phyloP scores from a whole-genome alignment of 805 yeast species.

The Teunomyces kruisii region DNA sequence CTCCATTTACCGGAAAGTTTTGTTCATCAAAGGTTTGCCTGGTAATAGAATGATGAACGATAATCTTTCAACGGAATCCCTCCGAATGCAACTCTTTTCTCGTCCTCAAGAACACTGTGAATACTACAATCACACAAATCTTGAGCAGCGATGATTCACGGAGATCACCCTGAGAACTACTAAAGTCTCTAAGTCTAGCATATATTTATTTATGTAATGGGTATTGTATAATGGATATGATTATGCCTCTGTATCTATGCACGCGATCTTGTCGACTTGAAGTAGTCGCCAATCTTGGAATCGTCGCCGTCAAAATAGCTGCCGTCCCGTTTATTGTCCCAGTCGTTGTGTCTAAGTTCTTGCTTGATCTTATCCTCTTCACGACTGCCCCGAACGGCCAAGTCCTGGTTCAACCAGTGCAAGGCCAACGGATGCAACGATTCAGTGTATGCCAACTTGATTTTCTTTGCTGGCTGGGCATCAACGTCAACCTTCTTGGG shows the following conservation, averaged over 20 bases:
- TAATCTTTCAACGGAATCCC: too few species aligned
- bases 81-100: too few species aligned
- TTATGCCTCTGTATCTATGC: too few species aligned
- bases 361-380: conserved; percentile 42
- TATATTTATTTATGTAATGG: not conserved
- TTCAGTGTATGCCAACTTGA: conserved; percentile 43
- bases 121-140: too few species aligned
- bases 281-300: conserved; percentile 47
- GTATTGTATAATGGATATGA: too few species aligned
- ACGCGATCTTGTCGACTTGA: conserved; percentile 46
- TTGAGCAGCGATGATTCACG: too few species aligned
- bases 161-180: too few species aligned
- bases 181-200: too few species aligned
- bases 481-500: conserved; percentile 21
- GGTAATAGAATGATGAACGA: too few species aligned
- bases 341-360: conserved; percentile 50
- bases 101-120: too few species aligned
- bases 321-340: conserved; percentile 47
- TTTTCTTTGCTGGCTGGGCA: conserved; percentile 22
- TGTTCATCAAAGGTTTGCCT: too few species aligned
- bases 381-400: conserved; percentile 53
- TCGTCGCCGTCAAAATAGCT: conserved; percentile 45
- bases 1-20: too few species aligned
- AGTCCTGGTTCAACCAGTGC: conserved; percentile 60
- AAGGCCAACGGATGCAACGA: conserved; percentile 74